These are phyloP conservation scores for Monilinia aucupariae DNA, from an alignment of 2,329 filamentous ascomycete genomes.

Conservation along the genomic window DNA sequence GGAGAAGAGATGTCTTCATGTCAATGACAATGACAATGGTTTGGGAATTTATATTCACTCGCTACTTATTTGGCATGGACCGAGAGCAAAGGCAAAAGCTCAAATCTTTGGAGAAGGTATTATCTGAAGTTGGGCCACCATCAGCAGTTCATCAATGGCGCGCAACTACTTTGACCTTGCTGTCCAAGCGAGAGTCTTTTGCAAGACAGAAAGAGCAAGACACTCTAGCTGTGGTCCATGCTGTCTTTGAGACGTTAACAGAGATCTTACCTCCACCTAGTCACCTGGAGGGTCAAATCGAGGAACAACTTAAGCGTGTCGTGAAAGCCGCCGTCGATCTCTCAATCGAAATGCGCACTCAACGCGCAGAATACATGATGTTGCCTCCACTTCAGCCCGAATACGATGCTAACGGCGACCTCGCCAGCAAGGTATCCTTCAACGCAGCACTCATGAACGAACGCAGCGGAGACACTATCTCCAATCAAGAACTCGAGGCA, in stretches of 20 bases:
- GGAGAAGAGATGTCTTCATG: constrained; percentile 93
- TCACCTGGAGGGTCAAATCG: constrained; percentile 72
- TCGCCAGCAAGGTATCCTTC: constrained; percentile 82
- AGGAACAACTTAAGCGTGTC: constrained; percentile 79
- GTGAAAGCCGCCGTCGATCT: constrained; percentile 84
- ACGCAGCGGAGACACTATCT: constrained; percentile 60
- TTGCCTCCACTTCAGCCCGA: constrained; percentile 89
- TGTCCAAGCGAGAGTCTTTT: constrained; percentile 77
- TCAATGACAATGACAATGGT: constrained; percentile 99
- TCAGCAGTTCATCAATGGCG: constrained; percentile 96
- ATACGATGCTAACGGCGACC: constrained; percentile 88
- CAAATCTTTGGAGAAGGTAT: constrained; percentile 87
- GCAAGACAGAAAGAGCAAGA: constrained; percentile 77
- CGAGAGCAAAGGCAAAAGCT: constrained; percentile 95
- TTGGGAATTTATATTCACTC: constrained; percentile 97
- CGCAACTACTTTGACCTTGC: constrained; percentile 84
- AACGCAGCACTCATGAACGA: constrained; percentile 95
- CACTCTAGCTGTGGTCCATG: constrained; percentile 91
- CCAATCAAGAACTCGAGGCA: constrained; percentile 75
- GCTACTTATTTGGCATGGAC: constrained; percentile 98
- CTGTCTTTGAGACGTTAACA: constrained; percentile 77
- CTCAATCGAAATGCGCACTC: constrained; percentile 94
- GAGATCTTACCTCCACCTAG: constrained; percentile 81
- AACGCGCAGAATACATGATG: constrained; percentile 98
- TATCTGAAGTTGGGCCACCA: constrained; percentile 79